phyloP scores from a whole-genome alignment of 2,329 filamentous ascomycete genomes.

The Lecanicillium sp. region DNA sequence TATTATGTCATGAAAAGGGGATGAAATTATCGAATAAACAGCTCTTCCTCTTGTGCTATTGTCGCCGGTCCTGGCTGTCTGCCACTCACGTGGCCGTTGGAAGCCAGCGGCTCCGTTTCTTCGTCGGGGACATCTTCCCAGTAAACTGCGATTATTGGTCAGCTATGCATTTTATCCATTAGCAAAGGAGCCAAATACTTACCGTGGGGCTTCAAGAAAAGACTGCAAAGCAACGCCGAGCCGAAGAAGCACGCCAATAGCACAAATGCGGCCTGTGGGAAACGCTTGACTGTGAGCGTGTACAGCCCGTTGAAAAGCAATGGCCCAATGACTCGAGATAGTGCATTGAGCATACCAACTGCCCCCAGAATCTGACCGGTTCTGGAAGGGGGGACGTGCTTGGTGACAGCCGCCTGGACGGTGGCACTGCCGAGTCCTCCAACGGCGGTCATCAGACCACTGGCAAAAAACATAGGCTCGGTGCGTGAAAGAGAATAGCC shows the following conservation, averaged over 20 bases:
- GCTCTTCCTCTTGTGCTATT: slow-evolving; percentile 19
- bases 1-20: too few relatives aligned
- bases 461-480: slow-evolving; percentile 58
- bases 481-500: slow-evolving; percentile 64
- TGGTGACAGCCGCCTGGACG: slow-evolving; percentile 76
- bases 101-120: slow-evolving; percentile 16
- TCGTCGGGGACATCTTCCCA: slow-evolving; percentile 21
- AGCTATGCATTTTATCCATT: slow-evolving; percentile 6
- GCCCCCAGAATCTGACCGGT: slow-evolving; percentile 87
- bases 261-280: slow-evolving; percentile 78
- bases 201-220: slow-evolving; percentile 69
- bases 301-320: slow-evolving; percentile 83
- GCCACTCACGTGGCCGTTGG: background rate
- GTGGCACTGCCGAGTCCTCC: slow-evolving; percentile 83
- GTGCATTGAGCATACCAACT: slow-evolving; percentile 74
- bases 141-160: slow-evolving; percentile 18
- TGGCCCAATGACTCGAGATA: slow-evolving; percentile 72
- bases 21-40: too few relatives aligned
- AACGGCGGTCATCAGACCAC: slow-evolving; percentile 65
- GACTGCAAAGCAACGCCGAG: slow-evolving; percentile 56
- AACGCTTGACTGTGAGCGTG: slow-evolving; percentile 67
- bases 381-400: slow-evolving; percentile 76
- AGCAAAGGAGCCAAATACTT: slow-evolving; percentile 29
- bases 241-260: slow-evolving; percentile 61
- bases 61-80: slow-evolving; percentile 1